Evolutionary conservation across 23 red algal genomes (phyloP), one percentile per base, ranked within the genome.

Genomic region (Pyropia yezoensis): DNA sequence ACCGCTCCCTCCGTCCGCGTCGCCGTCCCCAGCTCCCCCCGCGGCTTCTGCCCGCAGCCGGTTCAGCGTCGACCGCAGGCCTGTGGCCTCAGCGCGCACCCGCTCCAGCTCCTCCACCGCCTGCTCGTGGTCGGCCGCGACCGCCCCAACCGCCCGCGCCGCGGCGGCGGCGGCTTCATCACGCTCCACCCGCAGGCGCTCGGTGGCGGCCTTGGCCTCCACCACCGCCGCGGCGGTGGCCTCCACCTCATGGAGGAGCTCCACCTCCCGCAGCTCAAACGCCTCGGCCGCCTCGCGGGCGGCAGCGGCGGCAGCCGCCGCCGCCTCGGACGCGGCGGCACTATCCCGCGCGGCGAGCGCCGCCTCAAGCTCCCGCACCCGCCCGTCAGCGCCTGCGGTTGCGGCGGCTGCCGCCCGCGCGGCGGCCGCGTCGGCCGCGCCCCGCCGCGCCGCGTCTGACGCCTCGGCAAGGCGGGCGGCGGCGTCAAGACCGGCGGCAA

Each of bases 241-340:
- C n/a, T 68, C 62, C 7, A 77, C 28, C 65, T 88, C 70, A 47
- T 78, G 66, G 24, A 78, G 58, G 19, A 88, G 74, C 62, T 88
- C 83, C 66, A 74, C 71, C 61, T 88, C 83, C 15, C 83, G 83
- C 52, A 80, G 52, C 27, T 88, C 83, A 52, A 77, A 88, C 51
- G 83, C 83, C 29, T 88, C 83, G 22, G 76, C 67, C 16, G 74
- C 73, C 49, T 71, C 69, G 16, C 73, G 71, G 8, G 75, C 70
- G 29, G 74, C 83, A 25, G 65, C 54, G 1, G 75, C 83, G 21
- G 76, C 61, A 11, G 60, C 56, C 3, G 61, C 60, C 0, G 26
- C 27, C n/a, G 66, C 73, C 64, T 78, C 75, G 18, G 68, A 70
- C 14, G 27, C 63, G 25, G 64, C 47, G 16, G 34, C 39, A 15